Evolutionary conservation across 2,329 filamentous ascomycete genomes (phyloP).

Genomic region (Colletotrichum sp.): DNA sequence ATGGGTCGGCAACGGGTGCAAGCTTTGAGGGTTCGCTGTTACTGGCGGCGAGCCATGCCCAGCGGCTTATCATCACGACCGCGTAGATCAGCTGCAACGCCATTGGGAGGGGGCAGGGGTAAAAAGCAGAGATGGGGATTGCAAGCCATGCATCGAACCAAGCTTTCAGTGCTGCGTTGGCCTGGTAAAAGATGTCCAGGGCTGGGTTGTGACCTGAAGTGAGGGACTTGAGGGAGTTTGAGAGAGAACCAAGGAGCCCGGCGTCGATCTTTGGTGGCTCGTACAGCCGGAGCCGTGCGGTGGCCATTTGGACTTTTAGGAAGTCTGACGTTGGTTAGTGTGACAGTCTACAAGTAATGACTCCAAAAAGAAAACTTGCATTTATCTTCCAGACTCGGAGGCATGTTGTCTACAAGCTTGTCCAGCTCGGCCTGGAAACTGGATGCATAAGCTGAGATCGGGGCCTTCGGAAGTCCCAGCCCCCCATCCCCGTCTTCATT

Average conservation of each 20-base stretch:
- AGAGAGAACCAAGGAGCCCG: conserved; percentile 44
- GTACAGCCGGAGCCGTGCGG: conserved; percentile 48
- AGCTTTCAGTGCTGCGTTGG: conserved; percentile 48
- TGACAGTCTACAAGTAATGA: background rate
- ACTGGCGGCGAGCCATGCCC: conserved; percentile 49
- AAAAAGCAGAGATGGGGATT: conserved; percentile 47
- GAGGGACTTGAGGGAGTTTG: conserved; percentile 44
- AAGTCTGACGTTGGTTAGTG: background rate
- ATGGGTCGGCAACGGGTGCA: background rate
- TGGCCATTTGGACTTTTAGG: conserved; percentile 43
- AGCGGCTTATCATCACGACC: conserved; percentile 55
- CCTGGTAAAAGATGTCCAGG: conserved; percentile 55
- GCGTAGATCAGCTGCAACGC: conserved; percentile 54
- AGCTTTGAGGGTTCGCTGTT: background rate
- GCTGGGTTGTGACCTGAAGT: conserved; percentile 43
- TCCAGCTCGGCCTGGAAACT: conserved; percentile 52
- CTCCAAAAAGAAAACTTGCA: conserved; percentile 26
- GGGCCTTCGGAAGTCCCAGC: conserved; percentile 41
- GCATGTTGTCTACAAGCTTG: conserved; percentile 40
- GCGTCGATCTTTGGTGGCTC: conserved; percentile 52
- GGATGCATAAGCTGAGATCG: conserved; percentile 48
- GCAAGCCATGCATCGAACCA: conserved; percentile 57
- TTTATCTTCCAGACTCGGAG: conserved; percentile 38
- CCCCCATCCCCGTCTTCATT: conserved; percentile 38
- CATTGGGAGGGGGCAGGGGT: conserved; percentile 49